Evolutionary conservation across 345 rosid genomes (phyloP).

Genomic region (Lepidium sativum): DNA sequence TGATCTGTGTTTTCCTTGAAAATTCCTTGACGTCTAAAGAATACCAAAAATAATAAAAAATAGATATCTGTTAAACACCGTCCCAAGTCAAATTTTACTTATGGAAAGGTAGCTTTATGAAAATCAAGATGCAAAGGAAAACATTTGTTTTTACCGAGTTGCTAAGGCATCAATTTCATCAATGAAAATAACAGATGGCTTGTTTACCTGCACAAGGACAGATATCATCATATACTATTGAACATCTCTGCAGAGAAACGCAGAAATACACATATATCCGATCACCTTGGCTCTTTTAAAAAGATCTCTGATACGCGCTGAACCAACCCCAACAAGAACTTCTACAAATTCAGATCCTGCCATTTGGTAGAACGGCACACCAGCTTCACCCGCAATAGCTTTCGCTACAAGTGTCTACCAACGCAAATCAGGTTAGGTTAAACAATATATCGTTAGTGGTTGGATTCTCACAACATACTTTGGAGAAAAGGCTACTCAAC

Average conservation of each 20-base stretch:
- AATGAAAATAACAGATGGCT: conserved; percentile 89
- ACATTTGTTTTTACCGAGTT: conserved; percentile 47
- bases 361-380: conserved; percentile 97
- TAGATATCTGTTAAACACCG: background rate
- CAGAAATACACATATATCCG: background rate
- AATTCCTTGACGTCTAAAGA: conserved; percentile 77
- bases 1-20: conserved; percentile 70
- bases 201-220: conserved; percentile 67
- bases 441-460: background rate
- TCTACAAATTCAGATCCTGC: conserved; percentile 97
- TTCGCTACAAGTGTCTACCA: conserved; percentile 85
- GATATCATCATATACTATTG: conserved; percentile 7
- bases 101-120: background rate
- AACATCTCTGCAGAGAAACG: background rate
- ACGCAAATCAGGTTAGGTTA: conserved; percentile 9
- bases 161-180: conserved; percentile 96
- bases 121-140: background rate
- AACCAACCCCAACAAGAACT: conserved; percentile 94
- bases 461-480: background rate
- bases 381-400: conserved; percentile 98
- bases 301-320: conserved; percentile 94
- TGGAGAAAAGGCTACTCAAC: background rate
- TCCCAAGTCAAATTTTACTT: background rate
- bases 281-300: conserved; percentile 94
- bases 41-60: background rate